A percentile compares a stretch with the other conserved stretches of the same genome.
Evolutionary conservation across 1,284 basidiomycete species (phyloP).

Genomic region (Pseudozyma flocculosa): DNA sequence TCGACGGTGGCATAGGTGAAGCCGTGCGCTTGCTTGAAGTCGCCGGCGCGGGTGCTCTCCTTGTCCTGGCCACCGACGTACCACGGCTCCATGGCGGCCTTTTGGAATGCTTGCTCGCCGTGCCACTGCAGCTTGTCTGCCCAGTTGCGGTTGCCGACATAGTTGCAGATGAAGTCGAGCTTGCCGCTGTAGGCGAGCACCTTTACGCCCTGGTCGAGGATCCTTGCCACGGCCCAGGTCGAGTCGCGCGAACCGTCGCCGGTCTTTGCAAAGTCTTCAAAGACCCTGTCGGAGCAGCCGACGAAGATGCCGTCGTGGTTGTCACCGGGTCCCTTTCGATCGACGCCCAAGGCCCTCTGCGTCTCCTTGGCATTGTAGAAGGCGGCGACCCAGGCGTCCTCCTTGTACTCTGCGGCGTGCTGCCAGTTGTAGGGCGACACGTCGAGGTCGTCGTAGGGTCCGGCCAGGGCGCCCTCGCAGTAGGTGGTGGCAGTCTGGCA

Average conservation of each 20-base stretch:
- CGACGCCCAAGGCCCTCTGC: constrained; percentile 43
- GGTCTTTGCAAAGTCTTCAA: constrained; percentile 45
- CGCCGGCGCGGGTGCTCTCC: constrained; percentile 23
- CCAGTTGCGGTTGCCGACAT: constrained; percentile 48
- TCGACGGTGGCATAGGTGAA: constrained; percentile 49
- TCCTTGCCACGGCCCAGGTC: constrained; percentile 46
- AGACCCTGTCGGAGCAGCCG: constrained; percentile 53
- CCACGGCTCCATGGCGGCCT: constrained; percentile 37
- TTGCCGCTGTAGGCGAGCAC: constrained; percentile 49
- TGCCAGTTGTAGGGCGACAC: constrained; percentile 48
- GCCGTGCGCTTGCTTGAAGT: constrained; percentile 32
- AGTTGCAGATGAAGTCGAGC: constrained; percentile 56
- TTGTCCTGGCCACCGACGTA: constrained; percentile 4
- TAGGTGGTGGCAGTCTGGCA: constrained; percentile 43
- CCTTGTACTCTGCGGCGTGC: constrained; percentile 44
- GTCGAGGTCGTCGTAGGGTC: constrained; percentile 44
- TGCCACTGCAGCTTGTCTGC: constrained; percentile 43
- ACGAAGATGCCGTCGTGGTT: constrained; percentile 50
- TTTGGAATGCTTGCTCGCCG: constrained; percentile 34
- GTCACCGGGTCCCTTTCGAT: constrained; percentile 45
- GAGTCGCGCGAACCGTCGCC: constrained; percentile 52
- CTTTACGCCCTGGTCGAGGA: constrained; percentile 38
- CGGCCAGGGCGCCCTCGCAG: constrained; percentile 43
- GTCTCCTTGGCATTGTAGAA: constrained; percentile 48
- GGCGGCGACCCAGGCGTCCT: constrained; percentile 48